Conservation (phyloP, 2,329 filamentous ascomycete species). For the Monilinia vaccinii-corymbosi region DNA sequence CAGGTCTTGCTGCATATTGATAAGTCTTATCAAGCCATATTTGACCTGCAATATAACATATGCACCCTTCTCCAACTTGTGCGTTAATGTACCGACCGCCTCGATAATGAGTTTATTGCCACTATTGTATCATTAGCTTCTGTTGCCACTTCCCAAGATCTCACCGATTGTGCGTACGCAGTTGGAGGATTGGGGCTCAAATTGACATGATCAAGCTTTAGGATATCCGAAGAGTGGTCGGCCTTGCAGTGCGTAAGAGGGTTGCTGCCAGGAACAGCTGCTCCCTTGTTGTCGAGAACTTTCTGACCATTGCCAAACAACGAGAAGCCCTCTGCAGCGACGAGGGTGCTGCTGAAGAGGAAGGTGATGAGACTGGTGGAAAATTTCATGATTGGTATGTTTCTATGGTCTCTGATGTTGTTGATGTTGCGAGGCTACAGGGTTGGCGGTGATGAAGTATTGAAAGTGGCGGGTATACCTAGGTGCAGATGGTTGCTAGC, state of each 20-base stretch:
- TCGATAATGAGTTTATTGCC: conserved; percentile 70
- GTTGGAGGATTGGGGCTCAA: conserved; percentile 77
- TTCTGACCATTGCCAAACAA: conserved; percentile 40
- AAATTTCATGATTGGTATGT: conserved; percentile 26
- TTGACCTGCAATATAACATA: conserved; percentile 81
- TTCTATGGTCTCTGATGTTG: conserved; percentile 1
- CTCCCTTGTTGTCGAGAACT: conserved; percentile 36
- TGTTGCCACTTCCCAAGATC: neutral
- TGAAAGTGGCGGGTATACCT: conserved; percentile 6
- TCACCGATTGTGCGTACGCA: conserved; percentile 51
- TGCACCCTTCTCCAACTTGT: conserved; percentile 68
- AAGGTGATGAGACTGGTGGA: conserved; percentile 22
- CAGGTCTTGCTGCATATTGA: conserved; percentile 72
- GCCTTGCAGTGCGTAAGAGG: conserved; percentile 68
- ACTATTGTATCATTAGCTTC: conserved; percentile 39
- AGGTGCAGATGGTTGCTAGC: neutral
- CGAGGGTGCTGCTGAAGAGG: conserved; percentile 25
- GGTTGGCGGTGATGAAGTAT: conserved; percentile 2
- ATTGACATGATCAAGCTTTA: conserved; percentile 72
- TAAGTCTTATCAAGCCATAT: conserved; percentile 84
- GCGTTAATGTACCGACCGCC: conserved; percentile 64
- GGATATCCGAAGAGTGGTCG: conserved; percentile 58
- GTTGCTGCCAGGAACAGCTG: conserved; percentile 56
- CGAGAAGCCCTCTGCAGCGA: conserved; percentile 35
- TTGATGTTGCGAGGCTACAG: conserved; percentile 8